Percentiles rank a stretch among this genome's conserved stretches.
phyloP scores from a whole-genome alignment of 345 rosid genomes.

The rapeseed (Brassica napus) region Da-Ae NC_063442.1:17435001-17435500 shows the following conservation, averaged over 20 bases:
- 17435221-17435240: not conserved
- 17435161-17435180: constrained; percentile 58
- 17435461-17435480: not conserved
- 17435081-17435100: constrained; percentile 88
- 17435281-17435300: constrained; percentile 77
- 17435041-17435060: constrained; percentile 70
- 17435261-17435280: constrained; percentile 36
- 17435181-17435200: constrained; percentile 74
- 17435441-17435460: constrained; percentile 55
- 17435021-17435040: constrained; percentile 50
- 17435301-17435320: constrained; percentile 82
- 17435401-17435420: constrained; percentile 78
- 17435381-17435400: constrained; percentile 79
- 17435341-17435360: constrained; percentile 85
- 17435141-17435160: constrained; percentile 88
- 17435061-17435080: constrained; percentile 92
- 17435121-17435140: constrained; percentile 82
- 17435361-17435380: constrained; percentile 92
- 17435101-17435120: constrained; percentile 75
- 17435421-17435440: constrained; percentile 68
- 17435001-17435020: not conserved
- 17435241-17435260: not conserved
- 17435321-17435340: constrained; percentile 79
- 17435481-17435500: constrained; percentile 3
- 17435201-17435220: not conserved